These are phyloP conservation scores for Chrysopogon serrulatus DNA, from an alignment of 176 grass and related monocot genomes.

Conservation along the genomic window DNA sequence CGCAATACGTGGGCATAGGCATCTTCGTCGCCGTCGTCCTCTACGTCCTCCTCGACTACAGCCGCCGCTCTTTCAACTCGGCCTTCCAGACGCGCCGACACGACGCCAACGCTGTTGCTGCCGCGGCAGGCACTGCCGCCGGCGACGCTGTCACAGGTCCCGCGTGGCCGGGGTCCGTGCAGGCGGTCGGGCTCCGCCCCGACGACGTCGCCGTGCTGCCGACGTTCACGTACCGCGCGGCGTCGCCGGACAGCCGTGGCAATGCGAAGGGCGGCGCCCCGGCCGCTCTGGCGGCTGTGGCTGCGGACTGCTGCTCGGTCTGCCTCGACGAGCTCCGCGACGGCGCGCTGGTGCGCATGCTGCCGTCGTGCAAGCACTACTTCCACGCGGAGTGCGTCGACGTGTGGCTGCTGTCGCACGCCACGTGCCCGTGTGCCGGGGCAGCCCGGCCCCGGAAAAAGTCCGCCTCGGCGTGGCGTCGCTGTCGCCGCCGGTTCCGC, in stretches of 20 bases:
- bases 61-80: not conserved
- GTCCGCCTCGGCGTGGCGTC: slow-evolving; percentile 11
- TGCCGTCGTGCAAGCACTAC: slow-evolving; percentile 53
- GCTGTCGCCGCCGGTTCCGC: slow-evolving; percentile 36
- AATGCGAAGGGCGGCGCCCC: not conserved
- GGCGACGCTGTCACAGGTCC: not conserved
- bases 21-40: slow-evolving; percentile 39
- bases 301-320: slow-evolving; percentile 35
- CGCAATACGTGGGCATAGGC: slow-evolving; percentile 36
- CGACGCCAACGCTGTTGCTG: not conserved
- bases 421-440: slow-evolving; percentile 50
- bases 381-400: slow-evolving; percentile 57
- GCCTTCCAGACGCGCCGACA: not conserved
- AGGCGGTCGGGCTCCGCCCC: slow-evolving; percentile 25
- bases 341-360: slow-evolving; percentile 35
- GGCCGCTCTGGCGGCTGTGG: not conserved
- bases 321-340: slow-evolving; percentile 44
- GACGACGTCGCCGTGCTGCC: slow-evolving; percentile 43
- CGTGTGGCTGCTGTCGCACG: slow-evolving; percentile 47
- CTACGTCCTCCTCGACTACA: slow-evolving; percentile 12
- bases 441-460: slow-evolving; percentile 16
- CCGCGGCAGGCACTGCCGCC: not conserved
- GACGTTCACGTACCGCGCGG: slow-evolving; percentile 39
- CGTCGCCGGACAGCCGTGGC: not conserved
- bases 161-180: not conserved